Conservation (phyloP, 495 filamentous ascomycete genomes). For the Thermothielavioides terrestris region DNA sequence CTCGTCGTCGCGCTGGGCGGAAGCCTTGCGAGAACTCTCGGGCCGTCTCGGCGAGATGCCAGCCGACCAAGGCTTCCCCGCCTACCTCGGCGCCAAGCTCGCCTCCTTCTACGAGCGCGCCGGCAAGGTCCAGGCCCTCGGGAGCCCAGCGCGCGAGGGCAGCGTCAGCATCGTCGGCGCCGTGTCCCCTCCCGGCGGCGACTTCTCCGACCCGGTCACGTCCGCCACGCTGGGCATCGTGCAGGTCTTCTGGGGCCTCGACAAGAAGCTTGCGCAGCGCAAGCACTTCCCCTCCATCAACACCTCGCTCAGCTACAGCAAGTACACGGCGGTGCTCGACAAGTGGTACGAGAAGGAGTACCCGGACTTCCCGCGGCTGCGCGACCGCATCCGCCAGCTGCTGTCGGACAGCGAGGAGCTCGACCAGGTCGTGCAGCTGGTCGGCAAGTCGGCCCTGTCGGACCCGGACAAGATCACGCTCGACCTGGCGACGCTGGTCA, state of each 20-base stretch:
- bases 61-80: conserved; percentile 98
- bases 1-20: conserved; percentile 96
- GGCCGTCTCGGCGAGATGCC: conserved; percentile 99
- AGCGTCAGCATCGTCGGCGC: conserved; percentile 97
- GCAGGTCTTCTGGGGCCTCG: conserved; percentile 98
- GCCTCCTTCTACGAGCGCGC: conserved; percentile 99
- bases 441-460: conserved; percentile 92
- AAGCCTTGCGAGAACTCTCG: conserved; percentile 96
- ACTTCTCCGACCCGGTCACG: conserved; percentile 98
- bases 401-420: conserved; percentile 92
- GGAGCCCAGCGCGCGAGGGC: conserved; percentile 77
- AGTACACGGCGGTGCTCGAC: conserved; percentile 82
- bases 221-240: conserved; percentile 92
- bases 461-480: conserved; percentile 98
- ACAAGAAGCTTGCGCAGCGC: conserved; percentile 97
- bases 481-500: conserved; percentile 82
- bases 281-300: conserved; percentile 99
- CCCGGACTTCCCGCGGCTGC: conserved; percentile 86
- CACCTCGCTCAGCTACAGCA: conserved; percentile 91
- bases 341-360: conserved; percentile 87
- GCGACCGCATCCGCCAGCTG: conserved; percentile 86
- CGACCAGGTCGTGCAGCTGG: conserved; percentile 97
- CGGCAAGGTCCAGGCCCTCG: conserved; percentile 74
- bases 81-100: conserved; percentile 92
- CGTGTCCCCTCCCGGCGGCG: conserved; percentile 93